A percentile compares a stretch with the other conserved stretches of the same genome.
These are phyloP conservation scores for Rhododendron henanense DNA, from an alignment of 148 eudicot species.

Conservation along the genomic window DNA sequence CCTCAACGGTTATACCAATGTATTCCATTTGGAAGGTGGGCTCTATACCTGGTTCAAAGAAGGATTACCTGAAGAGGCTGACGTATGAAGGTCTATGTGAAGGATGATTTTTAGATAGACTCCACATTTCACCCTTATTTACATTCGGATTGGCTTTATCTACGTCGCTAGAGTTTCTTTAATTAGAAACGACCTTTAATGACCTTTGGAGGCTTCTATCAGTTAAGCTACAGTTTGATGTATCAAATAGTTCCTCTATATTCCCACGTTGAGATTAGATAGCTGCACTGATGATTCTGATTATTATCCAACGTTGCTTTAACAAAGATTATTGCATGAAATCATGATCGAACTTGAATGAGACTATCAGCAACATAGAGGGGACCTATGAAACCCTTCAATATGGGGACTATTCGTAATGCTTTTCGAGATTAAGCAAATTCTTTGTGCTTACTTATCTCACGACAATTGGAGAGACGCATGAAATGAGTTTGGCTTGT, in stretches of 20 bases:
- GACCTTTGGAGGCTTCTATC: background rate
- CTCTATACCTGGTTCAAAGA: conserved; percentile 79
- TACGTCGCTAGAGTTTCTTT: background rate
- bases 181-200: background rate
- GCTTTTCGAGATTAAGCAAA: background rate
- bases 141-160: background rate
- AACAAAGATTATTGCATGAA: background rate
- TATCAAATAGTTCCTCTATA: background rate
- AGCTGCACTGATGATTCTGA: background rate
- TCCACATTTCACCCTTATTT: background rate
- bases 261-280: background rate
- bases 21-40: conserved; percentile 92
- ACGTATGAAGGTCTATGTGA: conserved; percentile 27
- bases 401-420: background rate
- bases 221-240: background rate
- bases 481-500: background rate
- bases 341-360: background rate
- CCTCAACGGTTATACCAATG: conserved; percentile 82
- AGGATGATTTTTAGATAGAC: background rate
- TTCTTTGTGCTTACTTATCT: background rate
- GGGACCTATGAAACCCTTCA: background rate
- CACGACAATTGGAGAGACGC: background rate
- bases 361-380: background rate
- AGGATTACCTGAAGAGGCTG: conserved; percentile 64
- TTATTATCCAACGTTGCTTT: background rate